Conservation (phyloP, 306 rosid genomes). For the Castanopsis chinensis region DNA sequence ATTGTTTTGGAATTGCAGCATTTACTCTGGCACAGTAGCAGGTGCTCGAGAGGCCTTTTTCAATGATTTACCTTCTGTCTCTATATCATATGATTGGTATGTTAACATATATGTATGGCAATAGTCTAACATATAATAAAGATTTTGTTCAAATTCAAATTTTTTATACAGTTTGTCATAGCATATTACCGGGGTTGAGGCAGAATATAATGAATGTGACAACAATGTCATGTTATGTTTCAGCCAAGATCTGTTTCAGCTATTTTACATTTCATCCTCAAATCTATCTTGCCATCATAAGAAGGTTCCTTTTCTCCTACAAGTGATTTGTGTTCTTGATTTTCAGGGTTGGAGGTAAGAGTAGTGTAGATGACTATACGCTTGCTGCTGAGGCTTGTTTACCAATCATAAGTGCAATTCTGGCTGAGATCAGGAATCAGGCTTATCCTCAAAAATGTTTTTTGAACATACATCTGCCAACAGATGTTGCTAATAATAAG, state of each 20-base stretch:
- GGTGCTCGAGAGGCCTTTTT: slow-evolving; percentile 98
- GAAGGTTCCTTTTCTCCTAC: slow-evolving; percentile 11
- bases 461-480: slow-evolving; percentile 74
- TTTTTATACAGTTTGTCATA: neutral
- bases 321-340: slow-evolving; percentile 21
- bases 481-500: slow-evolving; percentile 61
- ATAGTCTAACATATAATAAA: slow-evolving; percentile 5
- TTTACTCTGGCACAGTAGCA: slow-evolving; percentile 88
- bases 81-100: slow-evolving; percentile 83
- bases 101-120: slow-evolving; percentile 2
- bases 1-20: slow-evolving; percentile 43
- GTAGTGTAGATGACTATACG: slow-evolving; percentile 53
- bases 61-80: slow-evolving; percentile 69
- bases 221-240: neutral
- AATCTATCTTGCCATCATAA: neutral
- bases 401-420: slow-evolving; percentile 62
- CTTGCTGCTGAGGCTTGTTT: slow-evolving; percentile 81
- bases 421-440: slow-evolving; percentile 57
- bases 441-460: slow-evolving; percentile 56
- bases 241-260: slow-evolving; percentile 1
- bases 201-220: neutral
- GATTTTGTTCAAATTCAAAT: slow-evolving; percentile 3
- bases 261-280: neutral
- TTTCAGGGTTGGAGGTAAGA: slow-evolving; percentile 67
- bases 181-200: slow-evolving; percentile 8